Conservation (phyloP, 2,329 filamentous ascomycete species). For the Teratosphaeria viscida region DNA sequence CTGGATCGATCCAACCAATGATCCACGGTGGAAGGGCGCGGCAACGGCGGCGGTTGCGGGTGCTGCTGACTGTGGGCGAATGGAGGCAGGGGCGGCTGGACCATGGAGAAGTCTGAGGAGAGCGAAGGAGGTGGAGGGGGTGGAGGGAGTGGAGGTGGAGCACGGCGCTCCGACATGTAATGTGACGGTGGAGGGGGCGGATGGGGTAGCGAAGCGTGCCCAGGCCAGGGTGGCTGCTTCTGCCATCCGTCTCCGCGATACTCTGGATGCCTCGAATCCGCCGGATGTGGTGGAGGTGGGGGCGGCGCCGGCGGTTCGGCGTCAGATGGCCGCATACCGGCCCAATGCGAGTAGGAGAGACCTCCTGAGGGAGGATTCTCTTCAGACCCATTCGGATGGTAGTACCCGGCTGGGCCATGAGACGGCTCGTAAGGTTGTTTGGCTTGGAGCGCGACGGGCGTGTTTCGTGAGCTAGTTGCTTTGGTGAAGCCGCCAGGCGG, state of each 20-base stretch:
- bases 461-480: constrained; percentile 5
- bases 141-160: constrained; percentile 1
- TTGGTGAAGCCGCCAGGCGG: constrained; percentile 9
- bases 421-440: constrained; percentile 9
- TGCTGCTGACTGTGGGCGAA: background rate
- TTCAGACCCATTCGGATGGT: background rate
- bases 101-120: constrained; percentile 6
- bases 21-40: constrained; percentile 5
- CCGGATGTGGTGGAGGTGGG: background rate
- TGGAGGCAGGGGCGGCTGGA: constrained; percentile 6
- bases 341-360: constrained; percentile 12
- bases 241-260: constrained; percentile 1
- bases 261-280: background rate
- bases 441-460: constrained; percentile 9
- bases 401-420: constrained; percentile 7
- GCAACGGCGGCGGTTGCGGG: constrained; percentile 5
- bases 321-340: constrained; percentile 3
- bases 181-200: background rate
- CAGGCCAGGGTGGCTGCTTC: constrained; percentile 2
- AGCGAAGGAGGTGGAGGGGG: constrained; percentile 2
- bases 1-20: constrained; percentile 6
- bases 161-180: constrained; percentile 5
- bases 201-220: background rate
- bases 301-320: background rate
- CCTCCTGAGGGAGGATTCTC: background rate